Evolutionary conservation across 192 early-diverging fungal species (phyloP).

Genomic region (Gryganskiella cystojenkinii): DNA sequence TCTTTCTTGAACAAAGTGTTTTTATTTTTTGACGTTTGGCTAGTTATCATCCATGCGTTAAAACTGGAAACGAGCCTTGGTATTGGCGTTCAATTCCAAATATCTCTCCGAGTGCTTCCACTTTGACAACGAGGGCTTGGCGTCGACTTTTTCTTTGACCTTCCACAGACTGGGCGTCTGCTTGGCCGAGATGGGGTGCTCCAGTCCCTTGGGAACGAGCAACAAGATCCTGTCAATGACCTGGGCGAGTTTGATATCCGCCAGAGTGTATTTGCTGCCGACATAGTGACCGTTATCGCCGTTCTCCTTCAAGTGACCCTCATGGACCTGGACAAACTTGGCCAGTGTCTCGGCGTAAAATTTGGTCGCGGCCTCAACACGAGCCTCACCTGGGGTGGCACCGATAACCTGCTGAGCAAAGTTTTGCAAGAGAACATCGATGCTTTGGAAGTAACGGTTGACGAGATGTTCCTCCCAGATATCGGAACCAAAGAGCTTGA

Average conservation of each 20-base stretch:
- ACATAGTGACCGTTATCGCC: conserved; percentile 66
- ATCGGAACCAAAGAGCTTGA: conserved; percentile 22
- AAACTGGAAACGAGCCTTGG: conserved; percentile 13
- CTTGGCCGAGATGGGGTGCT: conserved; percentile 14
- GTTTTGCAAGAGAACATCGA: not conserved
- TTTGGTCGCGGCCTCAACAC: conserved; percentile 6
- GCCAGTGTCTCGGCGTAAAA: conserved; percentile 8
- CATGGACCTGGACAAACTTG: conserved; percentile 47
- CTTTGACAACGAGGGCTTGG: not conserved
- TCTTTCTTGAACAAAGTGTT: too few relatives aligned
- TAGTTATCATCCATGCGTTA: too few relatives aligned
- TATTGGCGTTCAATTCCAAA: conserved; percentile 4
- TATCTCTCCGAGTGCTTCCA: conserved; percentile 12
- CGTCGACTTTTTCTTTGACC: conserved; percentile 10
- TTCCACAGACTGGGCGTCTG: conserved; percentile 19
- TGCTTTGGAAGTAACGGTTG: conserved; percentile 16
- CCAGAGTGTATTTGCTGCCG: conserved; percentile 51
- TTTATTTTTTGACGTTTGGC: too few relatives aligned
- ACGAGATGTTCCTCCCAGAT: conserved; percentile 36
- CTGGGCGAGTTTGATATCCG: conserved; percentile 42
- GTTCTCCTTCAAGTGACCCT: conserved; percentile 55
- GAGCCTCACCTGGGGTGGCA: conserved; percentile 18
- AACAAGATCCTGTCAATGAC: conserved; percentile 14
- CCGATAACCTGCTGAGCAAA: not conserved
- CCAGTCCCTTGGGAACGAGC: conserved; percentile 10